Percentiles rank a stretch among this genome's conserved stretches.
phyloP scores from a whole-genome alignment of 78 protist genomes.

The Dictyostelium brefeldianum region DNA sequence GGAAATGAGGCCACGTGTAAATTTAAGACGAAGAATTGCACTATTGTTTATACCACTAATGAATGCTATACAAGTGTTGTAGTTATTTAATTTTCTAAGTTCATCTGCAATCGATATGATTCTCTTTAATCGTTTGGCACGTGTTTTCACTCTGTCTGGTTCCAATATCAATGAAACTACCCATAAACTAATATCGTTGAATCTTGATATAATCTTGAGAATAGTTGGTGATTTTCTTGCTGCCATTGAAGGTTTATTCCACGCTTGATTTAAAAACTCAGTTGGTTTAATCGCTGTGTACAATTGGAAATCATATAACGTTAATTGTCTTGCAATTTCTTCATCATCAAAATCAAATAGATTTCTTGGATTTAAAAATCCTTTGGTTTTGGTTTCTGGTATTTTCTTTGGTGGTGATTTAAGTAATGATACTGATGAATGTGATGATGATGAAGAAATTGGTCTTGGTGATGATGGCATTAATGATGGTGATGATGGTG shows the following conservation, averaged over 20 bases:
- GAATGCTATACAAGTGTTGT: slow-evolving; percentile 57
- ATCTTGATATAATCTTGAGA: slow-evolving; percentile 45
- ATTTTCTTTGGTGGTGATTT: slow-evolving; percentile 3
- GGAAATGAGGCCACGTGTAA: slow-evolving; percentile 26
- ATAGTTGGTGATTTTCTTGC: slow-evolving; percentile 64
- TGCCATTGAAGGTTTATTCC: slow-evolving; percentile 68
- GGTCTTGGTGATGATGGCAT: slow-evolving; percentile 24
- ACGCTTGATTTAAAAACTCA: slow-evolving; percentile 76
- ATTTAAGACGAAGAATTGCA: slow-evolving; percentile 55
- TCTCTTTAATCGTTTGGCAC: slow-evolving; percentile 68
- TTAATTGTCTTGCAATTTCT: slow-evolving; percentile 77
- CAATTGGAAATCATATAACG: slow-evolving; percentile 57
- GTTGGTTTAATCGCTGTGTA: slow-evolving; percentile 74
- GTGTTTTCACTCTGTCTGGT: slow-evolving; percentile 69
- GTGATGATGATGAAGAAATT: slow-evolving; percentile 8
- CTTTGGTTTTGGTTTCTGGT: slow-evolving; percentile 51
- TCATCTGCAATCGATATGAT: slow-evolving; percentile 77
- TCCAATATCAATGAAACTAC: slow-evolving; percentile 55
- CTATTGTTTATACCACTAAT: slow-evolving; percentile 79
- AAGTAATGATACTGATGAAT: neutral
- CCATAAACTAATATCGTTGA: slow-evolving; percentile 71
- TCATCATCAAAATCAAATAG: slow-evolving; percentile 79
- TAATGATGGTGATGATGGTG: neutral
- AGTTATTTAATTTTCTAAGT: slow-evolving; percentile 67
- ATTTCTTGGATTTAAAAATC: slow-evolving; percentile 45